Base-by-base conservation (phyloP, 495 filamentous ascomycete genomes). In the Talaromyces stipitatus region DNA sequence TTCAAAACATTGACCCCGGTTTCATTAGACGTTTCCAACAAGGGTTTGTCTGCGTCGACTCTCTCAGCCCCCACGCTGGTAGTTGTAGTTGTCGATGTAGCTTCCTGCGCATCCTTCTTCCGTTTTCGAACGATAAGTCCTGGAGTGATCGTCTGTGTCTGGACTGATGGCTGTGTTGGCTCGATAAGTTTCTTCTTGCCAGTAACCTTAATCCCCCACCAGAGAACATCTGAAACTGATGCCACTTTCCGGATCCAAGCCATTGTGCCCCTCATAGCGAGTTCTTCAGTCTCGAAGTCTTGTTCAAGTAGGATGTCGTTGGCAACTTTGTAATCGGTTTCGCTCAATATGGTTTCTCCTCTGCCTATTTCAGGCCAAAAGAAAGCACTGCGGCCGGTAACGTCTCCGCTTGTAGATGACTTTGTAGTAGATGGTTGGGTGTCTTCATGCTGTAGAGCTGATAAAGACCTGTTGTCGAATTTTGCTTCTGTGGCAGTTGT, bases 291-390 rank as follows among this genome's bases (percentile, higher is more conserved):
- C 10, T 83, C 84, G 69, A 97, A 97, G 66, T 97, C 90, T 12
- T 92, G 81, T 23, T 86, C 82, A n/a, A 96, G 79, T 1, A 98
- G 75, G 30, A 90, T 71, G 61, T 95, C 87, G 56, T 84, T 82
- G n/a, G 85, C 82, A 9, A 82, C 78, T 58, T 88, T 85, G 72
- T 96, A 98, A 36, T 84, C 82, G 54, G 77, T 77, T 32, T 89
- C 85, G 33, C 78, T 77, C 7, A 96, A 75, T 2, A 95, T 73
- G 7, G 87, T 76, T 18, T 87, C 75, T 7, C 89, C 90, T 38
- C 89, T 78, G 47, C 85, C 85, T 26, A 78, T 71, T 18, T 74
- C 61, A 4, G 85, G 86, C 89, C 87, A 94, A 58, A 71, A 77
- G 62, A 87, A 94, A 52, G 85, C 82, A 2, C 77, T 77, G 0